Evolutionary conservation across 257 asterid genomes (phyloP).

Genomic region (Petrea volubilis): DNA sequence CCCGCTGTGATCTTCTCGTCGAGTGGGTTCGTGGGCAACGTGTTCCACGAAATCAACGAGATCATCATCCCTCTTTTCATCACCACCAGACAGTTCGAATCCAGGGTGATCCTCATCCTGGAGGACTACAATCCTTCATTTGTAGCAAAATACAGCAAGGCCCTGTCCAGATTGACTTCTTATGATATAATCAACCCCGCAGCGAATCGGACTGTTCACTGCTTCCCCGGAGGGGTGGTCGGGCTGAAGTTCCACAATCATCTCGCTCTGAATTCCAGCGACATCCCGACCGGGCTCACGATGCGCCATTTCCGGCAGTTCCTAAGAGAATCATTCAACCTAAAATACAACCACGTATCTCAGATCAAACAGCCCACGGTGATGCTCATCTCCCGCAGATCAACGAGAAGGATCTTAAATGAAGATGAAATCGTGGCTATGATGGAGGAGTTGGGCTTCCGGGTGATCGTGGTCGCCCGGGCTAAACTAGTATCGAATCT

Average conservation of each 20-base stretch:
- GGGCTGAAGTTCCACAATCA: slow-evolving; percentile 77
- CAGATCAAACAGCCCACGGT: slow-evolving; percentile 55
- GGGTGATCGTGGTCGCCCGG: slow-evolving; percentile 47
- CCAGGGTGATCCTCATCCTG: slow-evolving; percentile 47
- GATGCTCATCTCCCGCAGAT: slow-evolving; percentile 56
- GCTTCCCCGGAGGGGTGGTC: slow-evolving; percentile 72
- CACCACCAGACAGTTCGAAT: slow-evolving; percentile 49
- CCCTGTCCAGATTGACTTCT: slow-evolving; percentile 43
- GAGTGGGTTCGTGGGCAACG: slow-evolving; percentile 79
- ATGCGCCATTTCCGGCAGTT: slow-evolving; percentile 33
- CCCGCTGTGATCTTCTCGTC: slow-evolving; percentile 85
- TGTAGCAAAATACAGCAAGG: slow-evolving; percentile 46
- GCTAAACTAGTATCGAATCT: slow-evolving; percentile 62
- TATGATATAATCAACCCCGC: slow-evolving; percentile 49
- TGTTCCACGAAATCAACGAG: slow-evolving; percentile 83
- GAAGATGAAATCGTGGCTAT: slow-evolving; percentile 49
- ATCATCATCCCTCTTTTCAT: slow-evolving; percentile 76
- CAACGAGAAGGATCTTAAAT: slow-evolving; percentile 63
- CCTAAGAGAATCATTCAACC: slow-evolving; percentile 33
- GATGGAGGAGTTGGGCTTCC: slow-evolving; percentile 66
- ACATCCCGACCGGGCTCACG: slow-evolving; percentile 40
- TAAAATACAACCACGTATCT: slow-evolving; percentile 34
- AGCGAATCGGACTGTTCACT: slow-evolving; percentile 55
- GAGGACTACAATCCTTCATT: slow-evolving; percentile 62
- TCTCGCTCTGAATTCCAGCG: slow-evolving; percentile 38